A percentile compares a stretch with the other conserved stretches of the same genome.
phyloP scores from a whole-genome alignment of 2,329 filamentous ascomycete species.

The Apiospora kogelbergensis region DNA sequence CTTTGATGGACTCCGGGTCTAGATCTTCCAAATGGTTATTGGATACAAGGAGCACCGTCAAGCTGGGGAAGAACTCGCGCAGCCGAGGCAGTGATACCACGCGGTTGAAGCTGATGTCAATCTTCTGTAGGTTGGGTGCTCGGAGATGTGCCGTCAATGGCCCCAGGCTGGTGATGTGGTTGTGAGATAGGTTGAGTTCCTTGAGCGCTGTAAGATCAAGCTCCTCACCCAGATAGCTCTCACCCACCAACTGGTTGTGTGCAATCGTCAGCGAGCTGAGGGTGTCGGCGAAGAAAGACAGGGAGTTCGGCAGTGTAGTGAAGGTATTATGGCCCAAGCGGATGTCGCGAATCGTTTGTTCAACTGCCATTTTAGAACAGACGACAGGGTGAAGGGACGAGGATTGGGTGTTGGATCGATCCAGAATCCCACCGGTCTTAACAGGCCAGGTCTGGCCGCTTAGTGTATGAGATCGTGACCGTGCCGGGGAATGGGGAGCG shows the following conservation, averaged over 20 bases:
- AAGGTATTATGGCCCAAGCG: slow-evolving; percentile 79
- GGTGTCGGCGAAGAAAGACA: slow-evolving; percentile 70
- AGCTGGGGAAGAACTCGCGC: slow-evolving; percentile 65
- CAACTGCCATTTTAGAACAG: slow-evolving; percentile 54
- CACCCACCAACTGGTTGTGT: slow-evolving; percentile 68
- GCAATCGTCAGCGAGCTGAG: slow-evolving; percentile 73
- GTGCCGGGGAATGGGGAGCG: slow-evolving; percentile 47
- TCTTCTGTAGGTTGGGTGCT: slow-evolving; percentile 72
- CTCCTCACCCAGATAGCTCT: slow-evolving; percentile 63
- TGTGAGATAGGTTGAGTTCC: slow-evolving; percentile 74
- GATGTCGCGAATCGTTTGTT: slow-evolving; percentile 54
- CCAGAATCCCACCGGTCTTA: slow-evolving; percentile 63
- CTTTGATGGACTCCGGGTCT: slow-evolving; percentile 70
- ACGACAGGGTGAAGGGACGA: slow-evolving; percentile 59
- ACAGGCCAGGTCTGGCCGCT: slow-evolving; percentile 53
- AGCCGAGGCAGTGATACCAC: slow-evolving; percentile 69
- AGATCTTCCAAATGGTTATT: slow-evolving; percentile 80
- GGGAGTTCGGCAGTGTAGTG: slow-evolving; percentile 64
- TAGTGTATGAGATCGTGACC: slow-evolving; percentile 48
- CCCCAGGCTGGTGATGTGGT: slow-evolving; percentile 69
- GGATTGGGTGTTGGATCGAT: slow-evolving; percentile 67
- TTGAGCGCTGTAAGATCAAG: slow-evolving; percentile 72
- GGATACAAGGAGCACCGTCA: slow-evolving; percentile 69
- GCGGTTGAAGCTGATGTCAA: slow-evolving; percentile 84
- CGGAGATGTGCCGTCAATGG: slow-evolving; percentile 65